Base-by-base conservation (phyloP, 192 early-diverging fungal genomes). In the Gryganskiella cystojenkinii region DNA sequence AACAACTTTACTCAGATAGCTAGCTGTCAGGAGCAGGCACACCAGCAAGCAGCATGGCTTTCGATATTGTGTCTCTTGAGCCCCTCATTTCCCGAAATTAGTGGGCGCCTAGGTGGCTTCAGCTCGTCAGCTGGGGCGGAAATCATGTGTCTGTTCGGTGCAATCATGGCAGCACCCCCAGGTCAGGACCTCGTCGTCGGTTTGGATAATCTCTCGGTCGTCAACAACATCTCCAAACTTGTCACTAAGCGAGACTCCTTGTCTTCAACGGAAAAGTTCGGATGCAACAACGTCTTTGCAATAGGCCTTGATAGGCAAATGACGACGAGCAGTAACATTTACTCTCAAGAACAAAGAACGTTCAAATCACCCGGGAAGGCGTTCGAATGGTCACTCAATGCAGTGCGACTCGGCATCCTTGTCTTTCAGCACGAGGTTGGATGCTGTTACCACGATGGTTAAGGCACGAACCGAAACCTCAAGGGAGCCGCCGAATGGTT, bases 371-470 rank as follows among this genome's bases (percentile, higher is more conserved):
- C 69, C 14, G 68, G 64, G 37, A 79, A 78, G 61, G 92, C 92
- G 4, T 82, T 92, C 46, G 72, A 83, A 43, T 89, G 85, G 80
- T 89, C 83, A 70, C 56, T 71, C 56, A 80, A 82, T 25, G 84
- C 88, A 11, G 88, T 86, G 11, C 67, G 78, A 33, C 56, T 84
- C 54, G 88, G 84, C 3, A 51, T 86, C 13, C 69, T 79, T 14
- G 63, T 65, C 9, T 83, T 85, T 9, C 81, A 86, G 63, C 67
- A 73, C 51, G 73, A 73, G 40, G 61, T 88, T 30, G 90, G 90
- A 54, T 89, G 86, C 67, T 92, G 87, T 61, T 83, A 84, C 69
- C 85, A 88, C 56, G 82, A 83, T 58, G 90, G 90, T 34, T 85
- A 88, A 67, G 89, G 89, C 35, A 70, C 75, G 28, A 81, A 82